These are phyloP conservation scores for Ganoderma resinaceum DNA, from an alignment of 1,284 basidiomycete species.

Conservation along the genomic window DNA sequence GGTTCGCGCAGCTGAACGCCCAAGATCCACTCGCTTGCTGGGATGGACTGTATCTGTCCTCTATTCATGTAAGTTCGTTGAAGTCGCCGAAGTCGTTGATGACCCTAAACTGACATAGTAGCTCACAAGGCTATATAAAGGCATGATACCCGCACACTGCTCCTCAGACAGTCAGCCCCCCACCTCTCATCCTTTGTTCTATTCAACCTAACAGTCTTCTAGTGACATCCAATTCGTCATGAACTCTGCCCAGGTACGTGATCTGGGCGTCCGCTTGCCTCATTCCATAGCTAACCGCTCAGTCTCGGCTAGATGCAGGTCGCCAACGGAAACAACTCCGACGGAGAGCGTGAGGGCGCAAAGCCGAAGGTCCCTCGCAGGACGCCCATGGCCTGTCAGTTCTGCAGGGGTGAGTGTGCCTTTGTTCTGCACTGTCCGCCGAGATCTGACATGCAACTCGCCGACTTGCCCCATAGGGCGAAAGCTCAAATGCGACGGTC, in stretches of 20 bases:
- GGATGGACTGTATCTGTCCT: slow-evolving; percentile 8
- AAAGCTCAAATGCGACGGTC: slow-evolving; percentile 44
- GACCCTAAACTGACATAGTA: slow-evolving; percentile 23
- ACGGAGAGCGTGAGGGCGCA: slow-evolving; percentile 25
- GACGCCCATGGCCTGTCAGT: slow-evolving; percentile 41
- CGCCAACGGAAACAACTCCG: slow-evolving; percentile 24
- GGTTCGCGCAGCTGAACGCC: slow-evolving; percentile 24
- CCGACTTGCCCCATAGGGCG: slow-evolving; percentile 32
- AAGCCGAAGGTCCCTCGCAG: slow-evolving; percentile 35
- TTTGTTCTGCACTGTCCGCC: slow-evolving; percentile 10
- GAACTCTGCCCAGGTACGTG: slow-evolving; percentile 29
- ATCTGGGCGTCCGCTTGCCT: background rate
- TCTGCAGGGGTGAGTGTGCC: slow-evolving; percentile 36
- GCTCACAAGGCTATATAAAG: slow-evolving; percentile 22
- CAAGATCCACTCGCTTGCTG: slow-evolving; percentile 24
- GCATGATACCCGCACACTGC: slow-evolving; percentile 2
- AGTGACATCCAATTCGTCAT: slow-evolving; percentile 12
- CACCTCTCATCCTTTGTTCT: slow-evolving; percentile 18
- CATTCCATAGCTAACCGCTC: background rate
- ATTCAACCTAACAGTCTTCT: slow-evolving; percentile 7
- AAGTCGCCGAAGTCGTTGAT: slow-evolving; percentile 16
- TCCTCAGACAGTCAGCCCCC: background rate
- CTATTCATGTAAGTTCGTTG: slow-evolving; percentile 23
- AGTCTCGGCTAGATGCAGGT: slow-evolving; percentile 19
- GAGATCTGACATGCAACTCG: slow-evolving; percentile 14